Evolutionary conservation across 495 filamentous ascomycete genomes (phyloP).

Genomic region (Penicillium fimorum): DNA sequence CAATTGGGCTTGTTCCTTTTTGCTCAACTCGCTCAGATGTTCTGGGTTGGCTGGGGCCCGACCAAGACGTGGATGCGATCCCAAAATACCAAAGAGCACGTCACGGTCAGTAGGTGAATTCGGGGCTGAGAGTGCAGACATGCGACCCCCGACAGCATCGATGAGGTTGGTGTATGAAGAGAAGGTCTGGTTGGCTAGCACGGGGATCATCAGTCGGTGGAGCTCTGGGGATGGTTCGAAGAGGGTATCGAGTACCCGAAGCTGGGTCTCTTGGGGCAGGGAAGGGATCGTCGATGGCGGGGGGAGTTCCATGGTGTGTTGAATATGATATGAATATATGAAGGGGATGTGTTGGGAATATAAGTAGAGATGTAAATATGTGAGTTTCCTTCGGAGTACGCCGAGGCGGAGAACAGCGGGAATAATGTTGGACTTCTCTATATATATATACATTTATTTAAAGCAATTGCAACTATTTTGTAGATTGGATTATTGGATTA

Average conservation of each 20-base stretch:
- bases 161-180: slow-evolving; percentile 59
- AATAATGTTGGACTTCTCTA: neutral
- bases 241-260: slow-evolving; percentile 70
- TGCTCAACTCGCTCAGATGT: slow-evolving; percentile 64
- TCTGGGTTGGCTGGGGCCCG: slow-evolving; percentile 60
- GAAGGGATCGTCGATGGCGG: slow-evolving; percentile 49
- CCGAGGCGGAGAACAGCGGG: slow-evolving; percentile 29
- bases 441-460: too few relatives aligned
- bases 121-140: slow-evolving; percentile 51
- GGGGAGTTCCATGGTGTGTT: slow-evolving; percentile 45
- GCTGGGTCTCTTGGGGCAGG: slow-evolving; percentile 55
- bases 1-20: slow-evolving; percentile 76
- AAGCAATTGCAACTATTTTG: neutral
- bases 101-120: slow-evolving; percentile 49
- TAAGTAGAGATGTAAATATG: slow-evolving; percentile 13
- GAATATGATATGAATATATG: neutral
- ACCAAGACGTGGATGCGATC: slow-evolving; percentile 86
- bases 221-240: slow-evolving; percentile 83
- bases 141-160: slow-evolving; percentile 53
- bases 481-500: neutral
- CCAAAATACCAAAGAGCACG: slow-evolving; percentile 68
- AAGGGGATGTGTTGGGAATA: neutral
- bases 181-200: slow-evolving; percentile 63
- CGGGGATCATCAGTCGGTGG: slow-evolving; percentile 65
- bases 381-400: slow-evolving; percentile 31